phyloP scores from a whole-genome alignment of 2,329 filamentous ascomycete species.

The Pseudogymnoascus sp. region DNA sequence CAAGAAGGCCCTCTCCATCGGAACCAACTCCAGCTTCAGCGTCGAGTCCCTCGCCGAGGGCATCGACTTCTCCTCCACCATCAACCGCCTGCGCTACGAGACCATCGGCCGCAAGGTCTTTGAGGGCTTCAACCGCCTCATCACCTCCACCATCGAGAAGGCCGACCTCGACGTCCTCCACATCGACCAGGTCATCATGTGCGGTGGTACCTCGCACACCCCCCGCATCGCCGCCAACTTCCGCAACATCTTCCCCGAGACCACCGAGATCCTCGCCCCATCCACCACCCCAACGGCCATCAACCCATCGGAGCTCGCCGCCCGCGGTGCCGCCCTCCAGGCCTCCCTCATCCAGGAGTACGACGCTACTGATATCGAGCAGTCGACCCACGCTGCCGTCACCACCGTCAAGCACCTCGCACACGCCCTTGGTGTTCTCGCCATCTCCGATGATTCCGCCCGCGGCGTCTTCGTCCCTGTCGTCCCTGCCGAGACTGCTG shows the following conservation, averaged over 20 bases:
- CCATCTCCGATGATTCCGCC: conserved; percentile 50
- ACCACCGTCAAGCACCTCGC: conserved; percentile 87
- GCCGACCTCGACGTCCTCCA: conserved; percentile 87
- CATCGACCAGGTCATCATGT: conserved; percentile 89
- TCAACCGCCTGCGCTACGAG: conserved; percentile 93
- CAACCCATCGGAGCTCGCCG: conserved; percentile 87
- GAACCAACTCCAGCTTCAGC: conserved; percentile 82
- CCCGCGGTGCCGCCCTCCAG: conserved; percentile 89
- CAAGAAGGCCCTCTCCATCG: conserved; percentile 86
- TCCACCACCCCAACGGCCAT: conserved; percentile 71
- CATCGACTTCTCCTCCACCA: conserved; percentile 81
- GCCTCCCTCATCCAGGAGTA: conserved; percentile 92
- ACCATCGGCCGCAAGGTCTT: conserved; percentile 82
- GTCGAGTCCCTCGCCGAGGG: conserved; percentile 87
- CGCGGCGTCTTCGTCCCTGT: conserved; percentile 73
- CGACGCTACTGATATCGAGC: conserved; percentile 86
- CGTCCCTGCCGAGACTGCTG: conserved; percentile 78
- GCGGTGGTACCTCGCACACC: conserved; percentile 86
- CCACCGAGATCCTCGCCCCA: conserved; percentile 73
- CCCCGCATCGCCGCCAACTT: conserved; percentile 85
- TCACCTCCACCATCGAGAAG: conserved; percentile 83
- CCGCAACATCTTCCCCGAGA: conserved; percentile 70
- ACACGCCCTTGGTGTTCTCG: conserved; percentile 81
- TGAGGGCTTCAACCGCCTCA: conserved; percentile 76
- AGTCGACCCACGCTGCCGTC: conserved; percentile 91